Evolutionary conservation across 164 flowering plant genomes (phyloP), one percentile per base, ranked within the genome.

Genomic region (Vitis rotundifolia): DNA sequence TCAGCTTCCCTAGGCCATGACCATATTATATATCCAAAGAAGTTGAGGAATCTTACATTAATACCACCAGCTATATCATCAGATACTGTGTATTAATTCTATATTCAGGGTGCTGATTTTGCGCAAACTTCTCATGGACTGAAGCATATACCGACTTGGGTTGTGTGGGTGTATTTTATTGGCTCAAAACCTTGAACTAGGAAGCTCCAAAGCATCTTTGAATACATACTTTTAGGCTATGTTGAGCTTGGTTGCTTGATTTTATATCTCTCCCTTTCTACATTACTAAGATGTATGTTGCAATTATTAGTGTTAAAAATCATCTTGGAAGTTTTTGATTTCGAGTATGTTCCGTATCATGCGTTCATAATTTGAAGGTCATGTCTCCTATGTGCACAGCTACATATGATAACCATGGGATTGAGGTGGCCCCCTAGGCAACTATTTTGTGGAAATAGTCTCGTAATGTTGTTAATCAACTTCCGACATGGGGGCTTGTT

Each of bases 31-130:
- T 74, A 63, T 37, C 50, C 8, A 63, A 18, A 66, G 49, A 66
- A 62, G 29, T 54, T 52, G 47, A 61, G 63, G 75, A 73, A 73
- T 73, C 75, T 73, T 67, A 54, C 67, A 73, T 73, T 61, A 73
- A 73, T 54, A 54, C 61, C 71, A 22, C 28, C 56, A 13, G 44
- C 44, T 37, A 5, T 37, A 37, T 37, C 44, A 37, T 37, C 44
- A 37, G 44, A 37, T 37, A 37, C 44, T 37, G 44, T 37, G 44
- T 6, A 3, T 37, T 37, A 37, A 37, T 37, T 37, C 44, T 37
- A 37, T 37, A 37, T 37, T 37, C 5, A 53, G 56, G 14, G 15
- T 12, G n/a, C 56, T 11, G n/a, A 53, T n/a, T 11, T 13, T 11
- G 56, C 7, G 56, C 6, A 53, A 2, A 15, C 11, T 51, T 15